A percentile compares a stretch with the other conserved stretches of the same genome.
Conservation (phyloP, 768 basidiomycete genomes). For the Ramaria sp. region DNA sequence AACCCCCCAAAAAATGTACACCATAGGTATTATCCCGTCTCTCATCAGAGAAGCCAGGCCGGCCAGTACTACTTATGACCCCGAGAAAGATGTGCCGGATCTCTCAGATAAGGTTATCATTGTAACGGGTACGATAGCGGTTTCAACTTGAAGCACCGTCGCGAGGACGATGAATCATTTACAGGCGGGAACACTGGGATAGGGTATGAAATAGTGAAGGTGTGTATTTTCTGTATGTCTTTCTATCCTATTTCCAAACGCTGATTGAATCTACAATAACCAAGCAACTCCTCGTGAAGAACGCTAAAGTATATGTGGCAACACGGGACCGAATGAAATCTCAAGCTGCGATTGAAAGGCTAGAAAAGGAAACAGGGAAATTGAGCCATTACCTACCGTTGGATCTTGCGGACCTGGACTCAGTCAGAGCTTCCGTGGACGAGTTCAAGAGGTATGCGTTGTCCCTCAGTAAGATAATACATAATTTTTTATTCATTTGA, state of each 20-base stretch:
- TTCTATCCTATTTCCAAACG: not conserved
- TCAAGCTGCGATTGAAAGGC: conserved; percentile 17
- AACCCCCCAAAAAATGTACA: no score
- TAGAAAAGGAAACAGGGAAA: conserved; percentile 17
- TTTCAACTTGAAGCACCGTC: not conserved
- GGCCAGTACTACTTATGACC: not conserved
- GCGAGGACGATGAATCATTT: not conserved
- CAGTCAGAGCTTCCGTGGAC: conserved; percentile 28
- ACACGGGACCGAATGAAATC: conserved; percentile 18
- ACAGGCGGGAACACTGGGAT: conserved; percentile 28
- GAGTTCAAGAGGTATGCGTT: conserved; percentile 21
- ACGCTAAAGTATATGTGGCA: conserved; percentile 23
- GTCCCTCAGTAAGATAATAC: no score
- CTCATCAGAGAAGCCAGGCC: not conserved
- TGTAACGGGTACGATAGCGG: conserved; percentile 23
- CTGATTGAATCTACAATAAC: not conserved
- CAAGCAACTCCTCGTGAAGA: conserved; percentile 15
- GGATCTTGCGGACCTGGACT: conserved; percentile 30
- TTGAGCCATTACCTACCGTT: conserved; percentile 23
- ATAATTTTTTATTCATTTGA: conserved; percentile 4
- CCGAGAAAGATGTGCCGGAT: conserved; percentile 21
- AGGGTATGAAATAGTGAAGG: conserved; percentile 48
- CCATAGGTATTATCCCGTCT: not conserved
- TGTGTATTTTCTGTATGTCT: not conserved
- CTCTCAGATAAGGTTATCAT: conserved; percentile 26